Conservation (phyloP, 108 stramenopile genomes). For the Nitzschia sp. region DNA sequence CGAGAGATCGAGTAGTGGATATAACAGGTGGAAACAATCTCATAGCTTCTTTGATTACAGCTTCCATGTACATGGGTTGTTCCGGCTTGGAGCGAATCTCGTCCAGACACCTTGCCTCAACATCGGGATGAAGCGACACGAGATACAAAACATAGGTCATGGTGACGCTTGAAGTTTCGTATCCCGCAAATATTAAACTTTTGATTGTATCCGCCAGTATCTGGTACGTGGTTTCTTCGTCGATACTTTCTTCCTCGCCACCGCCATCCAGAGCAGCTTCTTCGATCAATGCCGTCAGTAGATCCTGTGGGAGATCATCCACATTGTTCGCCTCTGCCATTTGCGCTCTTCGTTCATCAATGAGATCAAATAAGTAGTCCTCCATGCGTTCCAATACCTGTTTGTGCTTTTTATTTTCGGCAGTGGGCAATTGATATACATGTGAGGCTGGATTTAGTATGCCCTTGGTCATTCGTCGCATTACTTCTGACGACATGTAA, state of each 20-base stretch:
- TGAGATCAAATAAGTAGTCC: conserved; percentile 1
- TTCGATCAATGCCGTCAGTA: conserved; percentile 17
- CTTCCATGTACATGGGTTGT: conserved; percentile 41
- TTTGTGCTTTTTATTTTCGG: conserved; percentile 9
- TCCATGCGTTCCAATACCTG: neutral
- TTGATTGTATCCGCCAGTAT: conserved; percentile 9
- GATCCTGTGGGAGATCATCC: conserved; percentile 8
- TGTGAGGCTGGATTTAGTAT: conserved; percentile 12
- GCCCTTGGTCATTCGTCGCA: conserved; percentile 3
- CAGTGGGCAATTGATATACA: conserved; percentile 19
- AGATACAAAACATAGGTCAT: conserved; percentile 52
- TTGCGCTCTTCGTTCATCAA: neutral
- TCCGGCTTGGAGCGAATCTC: conserved; percentile 23
- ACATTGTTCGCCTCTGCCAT: conserved; percentile 4
- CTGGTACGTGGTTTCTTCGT: conserved; percentile 4
- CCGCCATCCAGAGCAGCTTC: neutral
- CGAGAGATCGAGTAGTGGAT: conserved; percentile 43
- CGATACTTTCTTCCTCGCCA: no score
- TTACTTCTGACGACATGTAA: conserved; percentile 10
- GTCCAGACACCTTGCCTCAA: conserved; percentile 23
- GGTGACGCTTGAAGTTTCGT: conserved; percentile 54
- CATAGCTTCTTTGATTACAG: conserved; percentile 47
- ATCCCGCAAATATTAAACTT: conserved; percentile 53
- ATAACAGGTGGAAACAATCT: conserved; percentile 40
- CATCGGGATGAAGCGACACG: conserved; percentile 40